Base-by-base conservation (phyloP, 1,139 yeast genomes). In the Yamadazyma friedrichii region DNA sequence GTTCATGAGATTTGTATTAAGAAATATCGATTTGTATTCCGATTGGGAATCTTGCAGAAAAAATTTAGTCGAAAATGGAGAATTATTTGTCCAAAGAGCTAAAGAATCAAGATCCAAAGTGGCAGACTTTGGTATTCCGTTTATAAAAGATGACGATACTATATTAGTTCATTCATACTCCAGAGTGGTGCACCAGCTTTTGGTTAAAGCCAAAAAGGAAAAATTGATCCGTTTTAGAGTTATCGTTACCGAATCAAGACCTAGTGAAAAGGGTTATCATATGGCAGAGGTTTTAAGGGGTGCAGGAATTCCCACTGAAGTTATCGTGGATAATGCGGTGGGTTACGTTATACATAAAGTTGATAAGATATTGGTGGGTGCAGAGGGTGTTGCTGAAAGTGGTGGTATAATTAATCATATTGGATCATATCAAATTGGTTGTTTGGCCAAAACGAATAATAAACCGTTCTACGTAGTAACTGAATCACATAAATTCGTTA, bases 371-470 rank as follows among this genome's bases (percentile, higher is more conserved):
- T 78, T 94, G 50, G 94, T 93, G 48, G 99, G 99, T 42, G 98
- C 98, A 1, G 98, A 93, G 64, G 99, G 99, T 49, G 98, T 93
- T 4, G 96, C 96, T 2, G 99, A 93, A 69, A 85, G 95, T 61
- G 99, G 99, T 43, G 99, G 99, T 30, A 89, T 94, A 40, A 91
- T 93, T 53, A 93, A 93, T 62, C 94, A 91, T 57, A 86, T 94
- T 49, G 99, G 99, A 3, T 83, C 96, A 1, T 93, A 88, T 62
- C 97, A 94, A 56, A 84, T 93, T 40, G 97, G 98, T 20, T 94
- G 95, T 41, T 67, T 94, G 49, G 97, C 98, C 4, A 84, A 87
- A 53, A 82, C 86, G 45, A 87, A 95, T 45, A 85, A 88, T 59
- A 91, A 88, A 59, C 98, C 98, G 10, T 80, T 94, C 43, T 94